Evolutionary conservation across 139 green algal species (phyloP).

Genomic region (Monoraphidium neglectum): DNA sequence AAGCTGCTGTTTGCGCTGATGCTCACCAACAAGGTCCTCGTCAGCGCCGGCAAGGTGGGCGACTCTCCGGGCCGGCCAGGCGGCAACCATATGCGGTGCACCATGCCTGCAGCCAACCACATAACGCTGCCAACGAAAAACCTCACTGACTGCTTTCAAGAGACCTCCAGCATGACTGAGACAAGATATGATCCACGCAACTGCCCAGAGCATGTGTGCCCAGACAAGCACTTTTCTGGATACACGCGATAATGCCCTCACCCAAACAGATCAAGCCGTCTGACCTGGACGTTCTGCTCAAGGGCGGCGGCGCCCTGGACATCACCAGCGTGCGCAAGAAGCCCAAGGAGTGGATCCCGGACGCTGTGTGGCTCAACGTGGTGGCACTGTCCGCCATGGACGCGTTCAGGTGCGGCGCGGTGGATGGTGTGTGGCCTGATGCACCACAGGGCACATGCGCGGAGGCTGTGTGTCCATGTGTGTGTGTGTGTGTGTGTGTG

Average conservation of each 20-base stretch:
- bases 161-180: no score
- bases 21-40: conserved; percentile 86
- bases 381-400: conserved; percentile 81
- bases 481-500: no score
- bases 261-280: conserved; percentile 23
- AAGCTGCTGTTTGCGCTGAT: conserved; percentile 95
- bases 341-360: conserved; percentile 93
- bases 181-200: no score
- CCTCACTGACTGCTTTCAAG: no score
- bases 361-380: conserved; percentile 87
- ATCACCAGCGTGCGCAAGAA: conserved; percentile 85
- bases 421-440: conserved; percentile 57
- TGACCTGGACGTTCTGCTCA: conserved; percentile 89
- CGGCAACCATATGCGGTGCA: no score
- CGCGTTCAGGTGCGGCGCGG: conserved; percentile 73
- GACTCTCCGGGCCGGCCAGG: no score
- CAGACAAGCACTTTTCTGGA: no score
- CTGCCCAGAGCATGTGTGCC: background rate
- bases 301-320: conserved; percentile 85
- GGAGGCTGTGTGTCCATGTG: no score
- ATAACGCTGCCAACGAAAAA: no score
- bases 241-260: no score
- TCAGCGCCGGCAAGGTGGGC: conserved; percentile 61
- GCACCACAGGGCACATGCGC: conserved; percentile 85
- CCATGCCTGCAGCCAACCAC: no score